phyloP scores from a whole-genome alignment of 2,329 filamentous ascomycete genomes.

The Eutypa lata region DNA sequence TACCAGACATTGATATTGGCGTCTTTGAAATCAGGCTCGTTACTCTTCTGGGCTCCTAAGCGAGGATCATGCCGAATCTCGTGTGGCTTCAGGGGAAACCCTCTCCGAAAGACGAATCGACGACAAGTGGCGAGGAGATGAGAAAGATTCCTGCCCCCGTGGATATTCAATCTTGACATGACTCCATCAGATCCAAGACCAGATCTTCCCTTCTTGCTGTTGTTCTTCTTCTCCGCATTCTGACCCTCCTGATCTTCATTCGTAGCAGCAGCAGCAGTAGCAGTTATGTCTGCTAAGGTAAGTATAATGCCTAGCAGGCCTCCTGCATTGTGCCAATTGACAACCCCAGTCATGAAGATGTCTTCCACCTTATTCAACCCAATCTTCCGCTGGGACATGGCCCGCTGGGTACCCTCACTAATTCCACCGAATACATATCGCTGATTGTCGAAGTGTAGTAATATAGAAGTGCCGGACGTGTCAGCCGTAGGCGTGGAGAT shows the following conservation, averaged over 20 bases:
- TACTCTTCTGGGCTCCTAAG: constrained; percentile 38
- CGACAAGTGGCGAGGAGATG: constrained; percentile 80
- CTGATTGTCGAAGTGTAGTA: constrained; percentile 77
- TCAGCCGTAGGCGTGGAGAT: constrained; percentile 82
- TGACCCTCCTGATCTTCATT: constrained; percentile 37
- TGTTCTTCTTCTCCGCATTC: constrained; percentile 32
- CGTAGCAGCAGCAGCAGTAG: constrained; percentile 46
- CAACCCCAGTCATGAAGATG: constrained; percentile 77
- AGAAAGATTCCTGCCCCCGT: constrained; percentile 76
- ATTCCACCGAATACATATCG: constrained; percentile 84
- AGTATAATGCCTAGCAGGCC: constrained; percentile 83
- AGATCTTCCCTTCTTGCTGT: constrained; percentile 34
- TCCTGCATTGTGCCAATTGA: constrained; percentile 73
- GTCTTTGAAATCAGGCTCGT: constrained; percentile 70
- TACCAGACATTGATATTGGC: constrained; percentile 81
- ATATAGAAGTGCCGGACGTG: constrained; percentile 73
- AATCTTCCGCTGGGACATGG: constrained; percentile 65
- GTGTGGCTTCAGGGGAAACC: constrained; percentile 67
- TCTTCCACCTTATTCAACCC: constrained; percentile 65
- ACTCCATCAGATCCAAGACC: constrained; percentile 5
- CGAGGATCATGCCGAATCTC: constrained; percentile 58
- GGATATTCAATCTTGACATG: constrained; percentile 55
- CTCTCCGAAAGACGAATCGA: constrained; percentile 81
- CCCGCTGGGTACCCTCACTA: constrained; percentile 80
- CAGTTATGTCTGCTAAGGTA: constrained; percentile 74